phyloP scores from a whole-genome alignment of 768 basidiomycete genomes.

The Boletus vermiculosoides region DNA sequence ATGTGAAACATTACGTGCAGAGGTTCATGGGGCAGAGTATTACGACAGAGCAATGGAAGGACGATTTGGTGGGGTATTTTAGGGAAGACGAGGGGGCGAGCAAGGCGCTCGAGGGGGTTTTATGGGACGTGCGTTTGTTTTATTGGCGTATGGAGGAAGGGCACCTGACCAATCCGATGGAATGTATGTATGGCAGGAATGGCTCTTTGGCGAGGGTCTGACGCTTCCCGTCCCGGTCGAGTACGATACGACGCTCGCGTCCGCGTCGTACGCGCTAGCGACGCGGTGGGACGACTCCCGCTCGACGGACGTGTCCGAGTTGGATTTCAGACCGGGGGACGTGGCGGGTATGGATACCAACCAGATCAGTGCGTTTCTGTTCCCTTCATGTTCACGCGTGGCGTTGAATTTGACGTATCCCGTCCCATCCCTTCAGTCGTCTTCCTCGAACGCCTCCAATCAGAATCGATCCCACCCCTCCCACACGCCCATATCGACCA shows the following conservation, averaged over 20 bases:
- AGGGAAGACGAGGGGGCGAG: conserved; percentile 49
- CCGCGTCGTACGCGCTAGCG: conserved; percentile 69
- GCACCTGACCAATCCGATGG: background rate
- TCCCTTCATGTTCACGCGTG: too few species aligned
- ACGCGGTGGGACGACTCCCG: conserved; percentile 71
- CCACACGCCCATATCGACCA: conserved; percentile 57
- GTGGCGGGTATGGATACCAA: conserved; percentile 65
- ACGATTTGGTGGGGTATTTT: conserved; percentile 74
- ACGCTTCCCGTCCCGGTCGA: conserved; percentile 70
- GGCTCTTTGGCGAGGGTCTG: conserved; percentile 79
- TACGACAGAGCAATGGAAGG: conserved; percentile 81
- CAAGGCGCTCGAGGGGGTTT: conserved; percentile 65
- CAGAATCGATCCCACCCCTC: conserved; percentile 46
- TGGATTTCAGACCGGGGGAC: conserved; percentile 60
- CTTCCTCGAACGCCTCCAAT: conserved; percentile 78
- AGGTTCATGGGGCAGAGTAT: conserved; percentile 84
- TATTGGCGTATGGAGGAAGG: too few species aligned
- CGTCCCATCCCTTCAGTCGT: conserved; percentile 49
- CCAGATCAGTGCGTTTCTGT: conserved; percentile 59
- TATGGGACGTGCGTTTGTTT: conserved; percentile 69
- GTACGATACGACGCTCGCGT: conserved; percentile 72
- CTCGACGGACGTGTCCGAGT: conserved; percentile 40
- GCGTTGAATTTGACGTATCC: background rate
- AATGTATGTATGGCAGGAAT: conserved; percentile 46
- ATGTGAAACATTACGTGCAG: conserved; percentile 76